Evolutionary conservation across 768 basidiomycete species (phyloP), one percentile per base, ranked within the genome.

Genomic region (Calocybe gangraenosa): DNA sequence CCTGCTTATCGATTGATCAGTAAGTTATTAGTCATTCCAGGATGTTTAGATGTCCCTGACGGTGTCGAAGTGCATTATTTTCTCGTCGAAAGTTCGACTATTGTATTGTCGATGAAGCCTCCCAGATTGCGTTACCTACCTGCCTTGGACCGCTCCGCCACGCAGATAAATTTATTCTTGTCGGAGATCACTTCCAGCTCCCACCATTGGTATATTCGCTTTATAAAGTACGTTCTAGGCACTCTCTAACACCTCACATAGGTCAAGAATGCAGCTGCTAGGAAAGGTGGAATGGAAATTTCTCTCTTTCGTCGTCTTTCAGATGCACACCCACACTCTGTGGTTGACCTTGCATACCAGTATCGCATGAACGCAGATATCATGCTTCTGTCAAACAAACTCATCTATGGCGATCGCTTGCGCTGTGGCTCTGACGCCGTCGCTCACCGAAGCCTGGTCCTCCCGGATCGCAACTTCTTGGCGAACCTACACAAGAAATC

Each of bases 321-420:
- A 0, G 85, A 92, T 33, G 82, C 89, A 0, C 91, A 97, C 56
- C 90, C 91, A 0, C 67, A 83, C 17, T 82, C 92, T 1, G 88
- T 96, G 23, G 80, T 88, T 18, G 89, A 96, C 52, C 76, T 99
- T 34, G 74, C 79, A 0, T 75, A 86, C 46, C 96, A 99, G 59
- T 99, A 98, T 60, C 76, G 96, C 36, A 98, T 98, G 96, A 97
- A 95, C 63, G 79, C 79, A 44, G 92, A 95, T 49, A 96, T 98
- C 60, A 97, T 97, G 94, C 59, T 77, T 8, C 69, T 98, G 7
- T 90, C 89, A 1, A 98, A 97, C 62, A 74, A 71, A 45, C 80
- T 98, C 37, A 83, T 97, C 8, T 98, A 98, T 56, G 69, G 76
- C 8, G 78, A 85, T 47, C 75, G 84, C 15, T 71, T 97, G 33